Base-by-base conservation (phyloP, 1,284 basidiomycete species). In the Cyathus olla region DNA sequence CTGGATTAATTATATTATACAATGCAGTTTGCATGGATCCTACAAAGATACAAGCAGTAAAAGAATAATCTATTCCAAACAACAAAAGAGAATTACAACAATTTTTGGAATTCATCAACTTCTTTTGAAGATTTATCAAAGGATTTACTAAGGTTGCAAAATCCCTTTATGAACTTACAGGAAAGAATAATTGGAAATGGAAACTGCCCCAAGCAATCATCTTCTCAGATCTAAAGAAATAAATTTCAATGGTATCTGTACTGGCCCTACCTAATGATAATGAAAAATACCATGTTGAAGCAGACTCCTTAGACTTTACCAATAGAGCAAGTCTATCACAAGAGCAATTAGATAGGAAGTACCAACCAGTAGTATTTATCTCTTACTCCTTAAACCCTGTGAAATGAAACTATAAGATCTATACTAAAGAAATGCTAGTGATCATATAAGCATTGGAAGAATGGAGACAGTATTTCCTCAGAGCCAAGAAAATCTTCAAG, bases 391-490 rank as follows among this genome's bases (percentile, higher is more conserved):
- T 80, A 11, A 65, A 66, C 48, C 51, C 60, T 26, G 57, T 67
- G 3, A 67, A 79, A 68, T 52, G n/a, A n/a, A n/a, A n/a, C n/a
- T n/a, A n/a, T n/a, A n/a, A n/a, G n/a, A n/a, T n/a, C n/a, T n/a
- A n/a, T 27, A 66, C 76, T 60, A 68, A 68, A 35, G 72, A 76
- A 63, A 59, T 77, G 42, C 62, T 84, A 2, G 77, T 78, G 0
- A 79, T 85, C 31, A 75, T 84, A 21, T 24, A 66, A n/a, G 66
- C 76, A 0, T 62, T 85, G 1, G 62, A 73, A 3, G 64, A 73
- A 35, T 86, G 80, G 83, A 27, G 72, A n/a, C 75, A 79, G 29
- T 81, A 77, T 60, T 63, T 79, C 0, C 54, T 71, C 44, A 78
- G 78, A 1, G 42, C 65, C 2, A 17, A 29, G 9, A 31, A 72